Conservation (phyloP, 768 basidiomycete genomes). For the Pisolithus albus region DNA sequence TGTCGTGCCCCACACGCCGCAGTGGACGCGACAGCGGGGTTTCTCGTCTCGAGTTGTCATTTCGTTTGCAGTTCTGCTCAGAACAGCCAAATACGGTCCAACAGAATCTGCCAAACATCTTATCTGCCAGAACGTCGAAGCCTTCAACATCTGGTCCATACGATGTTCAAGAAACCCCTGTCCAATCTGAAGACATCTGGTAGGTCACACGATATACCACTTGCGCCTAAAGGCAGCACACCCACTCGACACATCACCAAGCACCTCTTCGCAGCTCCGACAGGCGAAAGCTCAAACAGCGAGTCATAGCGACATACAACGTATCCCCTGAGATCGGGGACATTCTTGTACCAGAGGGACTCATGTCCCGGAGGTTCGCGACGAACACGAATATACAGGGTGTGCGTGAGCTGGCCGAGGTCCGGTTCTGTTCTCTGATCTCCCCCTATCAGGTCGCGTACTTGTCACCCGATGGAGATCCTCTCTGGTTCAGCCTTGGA, state of each 20-base stretch:
- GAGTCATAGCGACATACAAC: constrained; percentile 41
- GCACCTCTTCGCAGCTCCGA: constrained; percentile 71
- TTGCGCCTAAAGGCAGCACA: neutral
- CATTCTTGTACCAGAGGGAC: constrained; percentile 65
- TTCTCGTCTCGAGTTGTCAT: no score
- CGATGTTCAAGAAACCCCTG: constrained; percentile 78
- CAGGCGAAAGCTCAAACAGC: constrained; percentile 62
- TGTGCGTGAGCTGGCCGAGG: constrained; percentile 41
- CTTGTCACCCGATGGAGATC: constrained; percentile 57
- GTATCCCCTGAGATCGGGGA: constrained; percentile 56
- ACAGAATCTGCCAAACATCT: no score
- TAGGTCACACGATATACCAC: constrained; percentile 6
- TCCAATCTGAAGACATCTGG: constrained; percentile 63
- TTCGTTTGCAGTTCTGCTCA: neutral
- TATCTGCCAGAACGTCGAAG: no score
- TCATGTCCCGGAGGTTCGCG: constrained; percentile 59
- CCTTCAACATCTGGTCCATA: neutral
- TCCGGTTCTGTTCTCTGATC: neutral
- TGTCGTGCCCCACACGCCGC: no score
- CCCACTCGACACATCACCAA: constrained; percentile 6
- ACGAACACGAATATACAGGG: constrained; percentile 62
- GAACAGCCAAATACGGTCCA: no score
- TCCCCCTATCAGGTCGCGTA: constrained; percentile 48
- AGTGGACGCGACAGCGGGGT: no score
- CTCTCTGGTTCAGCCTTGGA: constrained; percentile 73